These are phyloP conservation scores for Plasmodiophora brassicae DNA, from an alignment of 208 protist species.

Conservation along the genomic window DNA sequence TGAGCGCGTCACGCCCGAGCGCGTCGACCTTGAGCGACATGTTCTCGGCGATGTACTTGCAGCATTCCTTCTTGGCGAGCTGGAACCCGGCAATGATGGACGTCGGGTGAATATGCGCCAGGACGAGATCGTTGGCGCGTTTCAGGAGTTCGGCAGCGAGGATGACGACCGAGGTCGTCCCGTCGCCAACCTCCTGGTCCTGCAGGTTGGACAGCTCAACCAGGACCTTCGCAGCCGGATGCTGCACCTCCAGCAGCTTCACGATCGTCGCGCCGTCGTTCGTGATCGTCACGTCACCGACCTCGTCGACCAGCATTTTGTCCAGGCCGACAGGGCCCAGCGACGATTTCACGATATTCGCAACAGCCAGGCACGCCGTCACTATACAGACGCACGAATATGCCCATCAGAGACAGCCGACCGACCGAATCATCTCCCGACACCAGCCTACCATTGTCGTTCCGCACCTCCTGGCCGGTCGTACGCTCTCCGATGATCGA, in stretches of 20 bases:
- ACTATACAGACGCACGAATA: constrained; percentile 53
- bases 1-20: constrained; percentile 84
- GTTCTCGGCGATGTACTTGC: constrained; percentile 77
- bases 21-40: not conserved
- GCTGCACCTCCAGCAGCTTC: constrained; percentile 68
- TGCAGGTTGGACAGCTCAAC: constrained; percentile 97
- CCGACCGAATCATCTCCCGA: no score
- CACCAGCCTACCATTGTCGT: constrained; percentile 76
- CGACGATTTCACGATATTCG: constrained; percentile 98
- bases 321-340: constrained; percentile 98
- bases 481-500: constrained; percentile 74
- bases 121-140: constrained; percentile 90
- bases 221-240: constrained; percentile 81
- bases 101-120: constrained; percentile 92
- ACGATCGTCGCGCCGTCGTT: constrained; percentile 99
- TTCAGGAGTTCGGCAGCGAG: constrained; percentile 95
- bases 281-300: constrained; percentile 97
- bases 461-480: constrained; percentile 85
- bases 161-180: constrained; percentile 98
- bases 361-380: constrained; percentile 87
- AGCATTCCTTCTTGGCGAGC: constrained; percentile 83
- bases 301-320: constrained; percentile 99
- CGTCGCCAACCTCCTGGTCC: constrained; percentile 97
- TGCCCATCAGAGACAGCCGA: not conserved
- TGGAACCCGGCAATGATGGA: constrained; percentile 97